Evolutionary conservation across 116 monocot genomes (phyloP), one percentile per base, ranked within the genome.

Genomic region (Posidonia oceanica): DNA sequence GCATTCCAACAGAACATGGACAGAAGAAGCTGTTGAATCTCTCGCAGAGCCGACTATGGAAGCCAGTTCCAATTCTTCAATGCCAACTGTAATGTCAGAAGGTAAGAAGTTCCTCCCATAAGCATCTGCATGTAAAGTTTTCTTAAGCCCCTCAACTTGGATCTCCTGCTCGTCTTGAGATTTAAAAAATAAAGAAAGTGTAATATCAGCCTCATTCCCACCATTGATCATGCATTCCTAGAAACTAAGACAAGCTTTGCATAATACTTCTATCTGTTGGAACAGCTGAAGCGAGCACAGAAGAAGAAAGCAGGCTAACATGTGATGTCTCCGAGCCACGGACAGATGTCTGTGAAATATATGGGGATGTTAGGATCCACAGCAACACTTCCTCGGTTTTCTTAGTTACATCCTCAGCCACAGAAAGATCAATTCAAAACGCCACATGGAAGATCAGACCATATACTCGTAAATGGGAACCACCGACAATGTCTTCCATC

Each of bases 381-480:
- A 71, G 77, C 4, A 56, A 54, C 44, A 65, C 51, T 15, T 70
- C 65, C 48, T 57, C 71, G 16, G 51, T 71, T 29, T 6, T 66
- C 57, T 42, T 66, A 4, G 39, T 69, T 52, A 5, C n/a, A 23
- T 16, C 66, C 3, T 4, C 68, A 4, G 36, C 15, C 23, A n/a
- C 21, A 20, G 48, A 69, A 37, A 40, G 15, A 3, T 39, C 40
- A 36, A 41, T 36, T 2, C 6, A 52, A 15, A 59, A 58, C 71
- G 60, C 39, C 22, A 39, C 65, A 38, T 66, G 71, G 71, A 71
- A 66, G 64, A 74, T 79, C 54, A 73, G 68, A 44, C 79, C 79
- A 2, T 79, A 79, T 18, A 63, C 79, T 20, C 36, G 73, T n/a
- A 79, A 79, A 64, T 79, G 74, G 79, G 79, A 79, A 39, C 11